Conservation (phyloP, 1,284 basidiomycete genomes). For the Malassezia furfur region DNA sequence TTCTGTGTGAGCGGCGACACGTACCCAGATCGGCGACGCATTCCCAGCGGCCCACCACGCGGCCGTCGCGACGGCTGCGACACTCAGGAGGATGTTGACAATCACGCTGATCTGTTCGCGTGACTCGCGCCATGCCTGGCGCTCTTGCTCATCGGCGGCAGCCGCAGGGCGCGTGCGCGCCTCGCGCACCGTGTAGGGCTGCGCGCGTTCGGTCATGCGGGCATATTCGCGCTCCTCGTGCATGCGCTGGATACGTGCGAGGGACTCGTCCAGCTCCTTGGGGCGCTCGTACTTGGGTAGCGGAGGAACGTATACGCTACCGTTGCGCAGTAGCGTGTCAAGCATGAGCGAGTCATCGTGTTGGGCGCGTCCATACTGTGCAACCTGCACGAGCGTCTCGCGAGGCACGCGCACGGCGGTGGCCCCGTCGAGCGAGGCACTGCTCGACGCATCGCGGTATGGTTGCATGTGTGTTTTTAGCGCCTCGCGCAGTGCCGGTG, state of each 20-base stretch:
- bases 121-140: slow-evolving; percentile 17
- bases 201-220: slow-evolving; percentile 7
- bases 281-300: slow-evolving; percentile 12
- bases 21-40: slow-evolving; percentile 13
- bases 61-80: slow-evolving; percentile 21
- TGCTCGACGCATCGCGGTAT: background rate
- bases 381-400: slow-evolving; percentile 1
- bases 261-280: slow-evolving; percentile 17
- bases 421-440: background rate
- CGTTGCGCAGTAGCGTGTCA: background rate
- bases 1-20: slow-evolving; percentile 3
- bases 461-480: background rate
- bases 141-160: background rate
- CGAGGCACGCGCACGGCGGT: slow-evolving; percentile 1
- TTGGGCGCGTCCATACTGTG: background rate
- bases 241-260: slow-evolving; percentile 15
- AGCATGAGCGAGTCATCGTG: background rate
- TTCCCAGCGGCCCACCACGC: slow-evolving; percentile 21
- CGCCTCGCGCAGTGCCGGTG: background rate
- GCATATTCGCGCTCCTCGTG: slow-evolving; percentile 18
- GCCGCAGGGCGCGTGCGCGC: background rate
- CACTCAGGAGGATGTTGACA: slow-evolving; percentile 18
- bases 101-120: slow-evolving; percentile 19
- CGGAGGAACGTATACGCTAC: slow-evolving; percentile 2
- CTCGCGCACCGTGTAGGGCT: slow-evolving; percentile 4